A percentile compares a stretch with the other conserved stretches of the same genome.
These are phyloP conservation scores for Coemansia aciculifera DNA, from an alignment of 192 early-diverging fungal species.

Conservation along the genomic window DNA sequence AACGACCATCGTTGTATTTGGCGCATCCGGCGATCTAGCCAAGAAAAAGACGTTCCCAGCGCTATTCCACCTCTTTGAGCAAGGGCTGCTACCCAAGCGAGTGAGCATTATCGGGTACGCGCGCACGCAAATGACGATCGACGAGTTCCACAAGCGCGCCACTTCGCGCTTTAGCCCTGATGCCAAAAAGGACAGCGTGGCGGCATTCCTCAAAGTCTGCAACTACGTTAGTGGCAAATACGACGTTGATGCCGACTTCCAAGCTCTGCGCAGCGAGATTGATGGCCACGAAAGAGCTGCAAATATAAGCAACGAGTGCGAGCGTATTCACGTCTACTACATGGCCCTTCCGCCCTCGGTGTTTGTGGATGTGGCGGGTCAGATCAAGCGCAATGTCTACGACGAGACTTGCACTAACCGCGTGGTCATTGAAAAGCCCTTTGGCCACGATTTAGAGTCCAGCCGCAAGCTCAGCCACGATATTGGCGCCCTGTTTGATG, in stretches of 20 bases:
- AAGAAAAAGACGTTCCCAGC: constrained; percentile 98
- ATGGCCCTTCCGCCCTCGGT: constrained; percentile 94
- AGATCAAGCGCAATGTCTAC: constrained; percentile 72
- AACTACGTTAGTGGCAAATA: constrained; percentile 84
- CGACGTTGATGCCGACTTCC: constrained; percentile 72
- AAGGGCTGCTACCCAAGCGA: constrained; percentile 74
- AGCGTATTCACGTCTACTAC: constrained; percentile 73
- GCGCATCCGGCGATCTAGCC: constrained; percentile 90
- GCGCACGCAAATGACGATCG: constrained; percentile 72
- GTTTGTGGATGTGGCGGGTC: constrained; percentile 79
- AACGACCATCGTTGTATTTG: constrained; percentile 65
- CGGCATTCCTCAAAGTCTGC: constrained; percentile 68
- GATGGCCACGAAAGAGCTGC: constrained; percentile 57
- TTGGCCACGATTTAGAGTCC: constrained; percentile 86
- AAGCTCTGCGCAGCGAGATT: constrained; percentile 64
- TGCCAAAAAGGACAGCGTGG: constrained; percentile 34
- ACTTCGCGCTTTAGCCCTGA: constrained; percentile 58
- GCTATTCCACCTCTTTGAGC: constrained; percentile 85
- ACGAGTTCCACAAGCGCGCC: constrained; percentile 76
- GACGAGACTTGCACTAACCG: constrained; percentile 65
- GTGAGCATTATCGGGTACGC: constrained; percentile 90
- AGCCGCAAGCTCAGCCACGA: constrained; percentile 66
- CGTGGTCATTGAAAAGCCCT: constrained; percentile 94
- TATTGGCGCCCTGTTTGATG: constrained; percentile 73
- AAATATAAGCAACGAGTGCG: constrained; percentile 2